A percentile compares a stretch with the other conserved stretches of the same genome.
phyloP scores from a whole-genome alignment of 345 rosid species.

The Microthlaspi erraticum region DNA sequence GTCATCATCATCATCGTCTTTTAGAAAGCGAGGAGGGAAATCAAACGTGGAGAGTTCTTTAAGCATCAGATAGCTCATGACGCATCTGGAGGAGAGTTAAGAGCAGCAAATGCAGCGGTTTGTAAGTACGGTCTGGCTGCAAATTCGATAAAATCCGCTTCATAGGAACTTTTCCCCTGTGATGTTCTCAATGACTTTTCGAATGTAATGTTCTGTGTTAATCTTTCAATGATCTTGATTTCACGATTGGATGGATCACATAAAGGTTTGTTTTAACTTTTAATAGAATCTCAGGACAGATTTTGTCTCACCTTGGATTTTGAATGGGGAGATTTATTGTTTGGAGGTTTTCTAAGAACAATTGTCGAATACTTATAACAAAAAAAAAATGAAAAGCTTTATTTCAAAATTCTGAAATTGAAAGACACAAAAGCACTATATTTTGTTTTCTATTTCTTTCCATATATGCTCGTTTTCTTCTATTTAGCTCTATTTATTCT shows the following conservation, averaged over 20 bases:
- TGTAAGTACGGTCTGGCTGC: slow-evolving; percentile 70
- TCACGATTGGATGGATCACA: slow-evolving; percentile 33
- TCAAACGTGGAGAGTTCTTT: slow-evolving; percentile 77
- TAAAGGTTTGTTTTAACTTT: slow-evolving; percentile 34
- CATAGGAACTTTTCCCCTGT: slow-evolving; percentile 75
- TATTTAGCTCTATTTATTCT: no score
- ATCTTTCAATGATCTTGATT: slow-evolving; percentile 20
- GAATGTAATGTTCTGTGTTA: slow-evolving; percentile 2
- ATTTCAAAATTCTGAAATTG: no score
- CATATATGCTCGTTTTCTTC: no score
- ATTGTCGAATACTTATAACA: no score
- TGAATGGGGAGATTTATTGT: slow-evolving; percentile 26
- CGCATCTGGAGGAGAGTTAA: slow-evolving; percentile 90
- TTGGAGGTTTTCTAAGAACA: slow-evolving; percentile 41
- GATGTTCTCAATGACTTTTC: slow-evolving; percentile 34
- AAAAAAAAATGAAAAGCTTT: no score
- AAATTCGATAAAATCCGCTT: slow-evolving; percentile 73
- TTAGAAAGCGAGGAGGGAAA: slow-evolving; percentile 71
- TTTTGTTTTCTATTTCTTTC: no score
- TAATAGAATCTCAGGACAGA: slow-evolving; percentile 26
- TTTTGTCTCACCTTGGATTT: slow-evolving; percentile 34
- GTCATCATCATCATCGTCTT: slow-evolving; percentile 58
- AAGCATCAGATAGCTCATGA: slow-evolving; percentile 85
- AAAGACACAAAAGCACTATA: no score
- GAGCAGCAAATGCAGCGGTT: slow-evolving; percentile 85